A percentile compares a stretch with the other conserved stretches of the same genome.
Conservation (phyloP, 2,329 filamentous ascomycete species). For the Chaetomium sp. region DNA sequence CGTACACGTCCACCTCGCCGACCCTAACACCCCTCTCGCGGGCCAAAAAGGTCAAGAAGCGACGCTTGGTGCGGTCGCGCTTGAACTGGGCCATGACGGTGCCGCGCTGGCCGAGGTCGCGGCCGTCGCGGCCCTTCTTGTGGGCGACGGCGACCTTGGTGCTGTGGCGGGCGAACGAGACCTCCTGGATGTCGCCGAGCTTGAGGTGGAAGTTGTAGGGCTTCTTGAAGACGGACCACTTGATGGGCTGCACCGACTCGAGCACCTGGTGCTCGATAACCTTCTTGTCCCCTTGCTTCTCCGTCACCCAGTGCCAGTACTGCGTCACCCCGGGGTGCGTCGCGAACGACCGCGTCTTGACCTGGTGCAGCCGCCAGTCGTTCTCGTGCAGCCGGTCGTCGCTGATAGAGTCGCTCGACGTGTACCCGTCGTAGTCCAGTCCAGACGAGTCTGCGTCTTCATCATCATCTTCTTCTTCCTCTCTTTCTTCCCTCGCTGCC, state of each 20-base stretch:
- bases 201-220: constrained; percentile 55
- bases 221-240: constrained; percentile 55
- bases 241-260: constrained; percentile 44
- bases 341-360: constrained; percentile 53
- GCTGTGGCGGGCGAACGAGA: constrained; percentile 48
- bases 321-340: constrained; percentile 54
- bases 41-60: constrained; percentile 53
- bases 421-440: constrained; percentile 51
- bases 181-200: constrained; percentile 49
- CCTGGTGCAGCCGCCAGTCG: constrained; percentile 56
- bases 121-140: constrained; percentile 32
- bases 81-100: constrained; percentile 56
- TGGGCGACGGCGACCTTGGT: constrained; percentile 49
- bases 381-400: constrained; percentile 47
- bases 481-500: neutral
- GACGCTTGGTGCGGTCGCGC: constrained; percentile 53
- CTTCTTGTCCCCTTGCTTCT: constrained; percentile 38
- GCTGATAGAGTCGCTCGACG: constrained; percentile 55
- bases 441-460: constrained; percentile 11
- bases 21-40: constrained; percentile 48
- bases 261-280: constrained; percentile 59
- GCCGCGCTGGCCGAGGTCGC: constrained; percentile 39
- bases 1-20: constrained; percentile 45
- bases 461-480: neutral
- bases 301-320: constrained; percentile 57